A percentile compares a stretch with the other conserved stretches of the same genome.
Evolutionary conservation across 805 yeast species (phyloP).

Genomic region (Debaryomyces tyrocola): DNA sequence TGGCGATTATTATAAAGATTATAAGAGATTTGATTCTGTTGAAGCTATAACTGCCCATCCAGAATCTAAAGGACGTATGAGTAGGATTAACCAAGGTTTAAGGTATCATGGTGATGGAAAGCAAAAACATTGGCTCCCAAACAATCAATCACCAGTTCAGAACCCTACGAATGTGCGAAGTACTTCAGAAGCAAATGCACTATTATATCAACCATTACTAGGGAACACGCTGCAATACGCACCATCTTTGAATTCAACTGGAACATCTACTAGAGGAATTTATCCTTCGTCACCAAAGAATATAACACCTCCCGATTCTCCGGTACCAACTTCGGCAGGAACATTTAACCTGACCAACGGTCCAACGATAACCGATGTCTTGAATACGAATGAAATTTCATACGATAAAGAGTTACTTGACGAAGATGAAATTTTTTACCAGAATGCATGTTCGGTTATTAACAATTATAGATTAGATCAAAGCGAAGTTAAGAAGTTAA

Average conservation of each 20-base stretch:
- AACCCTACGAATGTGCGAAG: slow-evolving; percentile 15
- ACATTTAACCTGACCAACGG: slow-evolving; percentile 7
- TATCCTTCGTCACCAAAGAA: slow-evolving; percentile 27
- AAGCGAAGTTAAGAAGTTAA: slow-evolving; percentile 29
- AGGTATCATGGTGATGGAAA: slow-evolving; percentile 78
- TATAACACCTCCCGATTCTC: slow-evolving; percentile 22
- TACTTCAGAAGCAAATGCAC: slow-evolving; percentile 27
- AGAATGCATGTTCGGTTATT: slow-evolving; percentile 27
- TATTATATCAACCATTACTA: slow-evolving; percentile 5
- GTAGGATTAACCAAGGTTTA: slow-evolving; percentile 78
- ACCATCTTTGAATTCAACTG: slow-evolving; percentile 27
- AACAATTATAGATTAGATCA: slow-evolving; percentile 36
- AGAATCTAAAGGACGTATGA: slow-evolving; percentile 58
- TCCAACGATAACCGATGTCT: slow-evolving; percentile 15
- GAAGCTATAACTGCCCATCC: slow-evolving; percentile 71
- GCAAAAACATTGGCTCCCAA: slow-evolving; percentile 75
- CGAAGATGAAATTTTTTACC: slow-evolving; percentile 38
- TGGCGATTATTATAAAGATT: slow-evolving; percentile 72
- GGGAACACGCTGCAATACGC: slow-evolving; percentile 12
- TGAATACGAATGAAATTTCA: slow-evolving; percentile 22
- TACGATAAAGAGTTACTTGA: slow-evolving; percentile 35
- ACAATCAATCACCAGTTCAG: slow-evolving; percentile 11
- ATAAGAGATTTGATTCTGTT: slow-evolving; percentile 78
- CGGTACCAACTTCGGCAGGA: slow-evolving; percentile 6
- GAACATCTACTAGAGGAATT: slow-evolving; percentile 33